Evolutionary conservation across 805 yeast genomes (phyloP), one percentile per base, ranked within the genome.

Genomic region (Phaffomyces thermotolerans): DNA sequence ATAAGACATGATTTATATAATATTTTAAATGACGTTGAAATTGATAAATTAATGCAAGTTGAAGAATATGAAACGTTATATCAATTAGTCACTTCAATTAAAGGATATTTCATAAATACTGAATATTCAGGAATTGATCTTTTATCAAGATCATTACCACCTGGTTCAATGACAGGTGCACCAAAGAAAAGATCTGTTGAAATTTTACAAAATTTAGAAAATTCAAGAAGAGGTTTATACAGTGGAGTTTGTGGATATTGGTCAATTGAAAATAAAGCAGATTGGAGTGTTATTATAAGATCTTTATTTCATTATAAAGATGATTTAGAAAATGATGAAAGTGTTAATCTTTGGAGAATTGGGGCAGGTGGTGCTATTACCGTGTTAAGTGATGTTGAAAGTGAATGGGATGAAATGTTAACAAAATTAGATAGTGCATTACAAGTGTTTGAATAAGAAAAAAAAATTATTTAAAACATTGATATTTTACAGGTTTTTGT

Each of bases 291-390:
- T 7, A 78, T 89, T 35, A 93, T 93, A 45, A 72, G 99, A 36
- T 86, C 96, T 2, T 70, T 88, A 41, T 88, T 78, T 60, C 75
- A 76, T 45, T 85, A 87, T 59, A 57, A 65, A 22, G 66, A 72
- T 32, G 88, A 81, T 52, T 13, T 54, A 3, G 56, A 53, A 5
- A 53, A 50, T 36, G 45, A 43, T 2, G 48, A 50, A 1, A 49
- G 54, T 13, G 64, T 66, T 3, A 57, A 60, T 8, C 56, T 66
- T 6, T 93, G 96, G 95, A 70, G 88, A 49, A 77, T 91, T 43
- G 99, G 99, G 1, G 99, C 99, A 8, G 99, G 99, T 14, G 99
- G 99, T 4, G 99, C 98, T 15, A 80, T 93, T 37, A 93, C 98
- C 0, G 90, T 89, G 3, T 67, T 93, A 47, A 87, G 96, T 58